Evolutionary conservation across 2,329 filamentous ascomycete species (phyloP).

Genomic region (Neofusicoccum ribis): DNA sequence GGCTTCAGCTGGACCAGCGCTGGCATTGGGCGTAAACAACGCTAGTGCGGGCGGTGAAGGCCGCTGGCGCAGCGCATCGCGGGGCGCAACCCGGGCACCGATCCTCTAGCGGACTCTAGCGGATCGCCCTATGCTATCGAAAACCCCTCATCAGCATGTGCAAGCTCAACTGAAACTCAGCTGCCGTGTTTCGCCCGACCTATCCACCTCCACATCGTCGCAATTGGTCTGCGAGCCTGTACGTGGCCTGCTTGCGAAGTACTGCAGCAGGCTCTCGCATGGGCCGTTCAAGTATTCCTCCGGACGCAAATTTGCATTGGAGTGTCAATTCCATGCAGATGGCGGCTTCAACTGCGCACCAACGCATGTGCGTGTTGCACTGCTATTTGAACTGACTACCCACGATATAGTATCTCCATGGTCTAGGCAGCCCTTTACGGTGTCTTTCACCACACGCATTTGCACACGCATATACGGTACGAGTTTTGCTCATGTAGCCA

Average conservation of each 20-base stretch:
- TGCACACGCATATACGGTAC: not conserved
- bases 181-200: not conserved
- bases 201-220: not conserved
- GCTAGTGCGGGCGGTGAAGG: constrained; percentile 16
- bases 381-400: not conserved
- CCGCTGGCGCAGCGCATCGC: not conserved
- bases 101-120: not conserved
- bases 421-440: no score
- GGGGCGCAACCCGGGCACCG: constrained; percentile 3
- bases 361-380: no score
- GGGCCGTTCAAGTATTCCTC: no score
- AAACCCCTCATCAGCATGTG: not conserved
- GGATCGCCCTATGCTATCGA: not conserved
- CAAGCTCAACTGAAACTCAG: not conserved
- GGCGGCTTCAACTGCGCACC: no score
- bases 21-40: constrained; percentile 20
- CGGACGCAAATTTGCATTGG: no score
- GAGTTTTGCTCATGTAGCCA: not conserved
- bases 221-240: not conserved
- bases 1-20: not conserved
- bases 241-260: not conserved
- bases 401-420: not conserved
- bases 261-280: no score
- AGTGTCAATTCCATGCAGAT: no score
- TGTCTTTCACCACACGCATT: no score